Conservation (phyloP, 2,329 filamentous ascomycete species). For the Hypomyces rosellus region DNA sequence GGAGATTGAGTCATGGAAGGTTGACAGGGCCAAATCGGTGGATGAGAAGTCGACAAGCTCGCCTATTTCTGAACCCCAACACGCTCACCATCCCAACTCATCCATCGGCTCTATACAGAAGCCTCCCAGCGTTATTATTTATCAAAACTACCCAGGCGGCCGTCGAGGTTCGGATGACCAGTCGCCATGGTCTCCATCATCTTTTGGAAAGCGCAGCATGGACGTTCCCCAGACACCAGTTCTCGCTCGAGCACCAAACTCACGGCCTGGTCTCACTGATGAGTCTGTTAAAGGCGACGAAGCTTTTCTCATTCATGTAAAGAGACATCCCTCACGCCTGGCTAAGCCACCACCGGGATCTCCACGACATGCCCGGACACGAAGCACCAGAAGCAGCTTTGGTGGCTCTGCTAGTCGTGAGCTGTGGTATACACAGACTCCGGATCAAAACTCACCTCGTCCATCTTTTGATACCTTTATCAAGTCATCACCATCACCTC, state of each 20-base stretch:
- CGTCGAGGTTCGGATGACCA: constrained; percentile 23
- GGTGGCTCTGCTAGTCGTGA: constrained; percentile 37
- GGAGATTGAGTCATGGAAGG: constrained; percentile 60
- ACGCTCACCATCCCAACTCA: constrained; percentile 21
- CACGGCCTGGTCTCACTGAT: constrained; percentile 56
- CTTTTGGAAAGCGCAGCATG: constrained; percentile 35
- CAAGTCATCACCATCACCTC: constrained; percentile 16
- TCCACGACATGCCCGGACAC: constrained; percentile 32
- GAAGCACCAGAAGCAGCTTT: constrained; percentile 41
- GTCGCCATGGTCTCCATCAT: constrained; percentile 26
- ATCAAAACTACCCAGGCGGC: constrained; percentile 29
- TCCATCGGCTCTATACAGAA: constrained; percentile 35
- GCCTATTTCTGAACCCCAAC: constrained; percentile 4
- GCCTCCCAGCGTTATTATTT: constrained; percentile 49
- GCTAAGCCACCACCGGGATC: constrained; percentile 40
- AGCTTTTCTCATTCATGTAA: constrained; percentile 49
- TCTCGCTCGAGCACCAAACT: constrained; percentile 54
- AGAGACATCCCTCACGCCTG: constrained; percentile 47
- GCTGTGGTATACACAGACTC: constrained; percentile 31
- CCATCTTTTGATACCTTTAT: constrained; percentile 27
- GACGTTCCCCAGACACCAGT: constrained; percentile 45
- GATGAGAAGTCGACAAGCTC: constrained; percentile 22
- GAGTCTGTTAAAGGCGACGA: constrained; percentile 54
- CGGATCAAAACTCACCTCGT: constrained; percentile 27
- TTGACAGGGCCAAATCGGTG: constrained; percentile 20